Evolutionary conservation across 1,139 yeast genomes (phyloP).

Genomic region (Saccharomycopsis hybrid): DNA sequence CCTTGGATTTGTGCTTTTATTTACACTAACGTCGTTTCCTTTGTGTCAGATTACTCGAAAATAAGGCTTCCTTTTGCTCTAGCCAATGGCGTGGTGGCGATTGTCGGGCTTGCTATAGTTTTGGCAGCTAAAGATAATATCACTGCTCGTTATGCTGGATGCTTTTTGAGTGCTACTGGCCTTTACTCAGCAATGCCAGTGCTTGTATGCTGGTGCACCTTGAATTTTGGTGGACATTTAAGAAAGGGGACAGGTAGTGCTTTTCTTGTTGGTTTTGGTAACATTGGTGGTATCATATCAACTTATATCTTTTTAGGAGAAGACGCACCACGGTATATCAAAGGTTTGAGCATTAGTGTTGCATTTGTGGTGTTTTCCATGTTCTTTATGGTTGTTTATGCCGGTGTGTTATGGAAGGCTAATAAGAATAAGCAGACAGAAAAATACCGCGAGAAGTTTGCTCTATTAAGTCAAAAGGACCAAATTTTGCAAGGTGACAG

Average conservation of each 20-base stretch:
- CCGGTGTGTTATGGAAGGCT: not conserved
- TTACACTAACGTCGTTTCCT: not conserved
- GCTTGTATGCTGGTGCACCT: slow-evolving; percentile 63
- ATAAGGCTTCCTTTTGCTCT: slow-evolving; percentile 46
- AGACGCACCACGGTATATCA: slow-evolving; percentile 56
- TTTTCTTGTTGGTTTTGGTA: slow-evolving; percentile 75
- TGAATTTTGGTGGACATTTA: slow-evolving; percentile 57
- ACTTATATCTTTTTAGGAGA: slow-evolving; percentile 51
- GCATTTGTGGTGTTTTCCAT: slow-evolving; percentile 19
- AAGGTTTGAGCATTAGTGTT: slow-evolving; percentile 38
- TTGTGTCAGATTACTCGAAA: slow-evolving; percentile 36
- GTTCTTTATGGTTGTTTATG: slow-evolving; percentile 6
- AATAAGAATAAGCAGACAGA: slow-evolving; percentile 1
- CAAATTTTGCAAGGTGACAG: slow-evolving; percentile 15
- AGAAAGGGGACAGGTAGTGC: slow-evolving; percentile 70
- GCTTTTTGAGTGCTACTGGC: slow-evolving; percentile 62
- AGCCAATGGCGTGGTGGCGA: slow-evolving; percentile 37
- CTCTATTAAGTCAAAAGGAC: slow-evolving; percentile 9
- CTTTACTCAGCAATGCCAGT: slow-evolving; percentile 71
- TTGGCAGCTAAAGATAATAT: slow-evolving; percentile 30
- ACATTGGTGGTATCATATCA: slow-evolving; percentile 75
- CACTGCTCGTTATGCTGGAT: slow-evolving; percentile 57
- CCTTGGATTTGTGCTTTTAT: not conserved
- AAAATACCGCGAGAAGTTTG: slow-evolving; percentile 7
- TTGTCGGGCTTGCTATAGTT: slow-evolving; percentile 53